A percentile compares a stretch with the other conserved stretches of the same genome.
Evolutionary conservation across 768 basidiomycete species (phyloP).

Genomic region (Suillus decipiens): DNA sequence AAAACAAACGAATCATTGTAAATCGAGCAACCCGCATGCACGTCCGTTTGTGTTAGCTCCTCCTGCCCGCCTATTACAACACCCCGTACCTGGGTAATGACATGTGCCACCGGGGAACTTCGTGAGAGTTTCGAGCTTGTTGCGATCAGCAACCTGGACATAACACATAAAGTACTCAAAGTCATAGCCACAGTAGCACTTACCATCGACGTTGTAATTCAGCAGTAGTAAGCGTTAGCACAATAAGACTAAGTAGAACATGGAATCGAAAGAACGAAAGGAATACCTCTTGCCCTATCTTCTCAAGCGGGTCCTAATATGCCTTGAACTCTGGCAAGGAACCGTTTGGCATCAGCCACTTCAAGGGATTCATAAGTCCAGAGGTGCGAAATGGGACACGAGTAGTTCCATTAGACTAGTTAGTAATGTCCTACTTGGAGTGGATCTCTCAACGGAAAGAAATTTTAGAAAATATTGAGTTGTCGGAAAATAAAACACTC

Average conservation of each 20-base stretch:
- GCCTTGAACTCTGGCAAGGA: not conserved
- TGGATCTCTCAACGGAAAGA: no score
- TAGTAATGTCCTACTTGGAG: no score
- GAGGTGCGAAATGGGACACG: no score
- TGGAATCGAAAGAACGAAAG: not conserved
- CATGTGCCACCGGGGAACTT: not conserved
- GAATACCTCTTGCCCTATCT: not conserved
- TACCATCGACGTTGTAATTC: not conserved
- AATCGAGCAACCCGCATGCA: not conserved
- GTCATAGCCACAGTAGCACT: not conserved
- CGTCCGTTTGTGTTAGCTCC: constrained; percentile 22
- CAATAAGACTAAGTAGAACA: not conserved
- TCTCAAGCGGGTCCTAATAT: not conserved
- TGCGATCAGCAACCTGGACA: not conserved
- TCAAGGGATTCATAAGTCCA: not conserved
- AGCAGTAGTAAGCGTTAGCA: not conserved
- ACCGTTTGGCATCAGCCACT: not conserved
- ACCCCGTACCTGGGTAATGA: not conserved
- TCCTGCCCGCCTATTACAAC: not conserved
- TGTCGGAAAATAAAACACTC: not conserved
- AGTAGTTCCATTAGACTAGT: no score
- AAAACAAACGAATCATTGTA: not conserved
- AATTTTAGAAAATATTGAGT: not conserved
- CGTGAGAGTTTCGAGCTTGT: not conserved
- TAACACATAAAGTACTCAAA: no score